Evolutionary conservation across 169 alveolate species (phyloP).

Genomic region (Neospora caninum): DNA sequence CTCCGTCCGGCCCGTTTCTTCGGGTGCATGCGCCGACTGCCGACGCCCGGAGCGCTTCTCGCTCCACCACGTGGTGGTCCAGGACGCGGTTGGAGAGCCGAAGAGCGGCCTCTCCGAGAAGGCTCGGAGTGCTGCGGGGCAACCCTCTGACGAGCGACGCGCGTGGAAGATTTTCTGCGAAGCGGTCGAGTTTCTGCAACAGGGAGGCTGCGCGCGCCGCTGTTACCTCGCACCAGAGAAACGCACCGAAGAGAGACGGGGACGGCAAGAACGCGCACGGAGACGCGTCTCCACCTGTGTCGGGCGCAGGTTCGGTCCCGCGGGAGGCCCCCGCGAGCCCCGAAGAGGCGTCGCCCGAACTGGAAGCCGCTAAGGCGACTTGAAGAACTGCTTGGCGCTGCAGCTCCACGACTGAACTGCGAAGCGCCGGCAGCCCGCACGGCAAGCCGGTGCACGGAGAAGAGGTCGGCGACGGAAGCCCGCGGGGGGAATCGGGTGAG

Average conservation of each 20-base stretch:
- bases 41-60: neutral
- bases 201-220: conserved; percentile 34
- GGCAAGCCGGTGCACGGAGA: neutral
- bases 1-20: neutral
- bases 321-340: neutral
- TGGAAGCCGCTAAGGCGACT: neutral
- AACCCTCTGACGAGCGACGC: neutral
- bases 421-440: neutral
- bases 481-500: neutral
- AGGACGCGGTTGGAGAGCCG: neutral
- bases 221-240: conserved; percentile 6
- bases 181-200: conserved; percentile 5
- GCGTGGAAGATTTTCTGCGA: neutral
- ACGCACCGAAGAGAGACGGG: neutral
- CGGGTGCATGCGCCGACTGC: neutral
- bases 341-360: neutral
- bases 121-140: neutral
- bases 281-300: neutral
- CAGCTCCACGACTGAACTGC: conserved; percentile 13
- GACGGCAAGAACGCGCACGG: neutral
- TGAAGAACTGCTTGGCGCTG: conserved; percentile 64
- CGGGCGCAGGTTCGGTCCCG: too few relatives aligned
- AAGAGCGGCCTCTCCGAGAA: neutral
- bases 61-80: neutral
- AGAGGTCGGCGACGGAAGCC: neutral